Evolutionary conservation across 129 eudicot genomes (phyloP).

Genomic region (Tanacetum coccineum): DNA sequence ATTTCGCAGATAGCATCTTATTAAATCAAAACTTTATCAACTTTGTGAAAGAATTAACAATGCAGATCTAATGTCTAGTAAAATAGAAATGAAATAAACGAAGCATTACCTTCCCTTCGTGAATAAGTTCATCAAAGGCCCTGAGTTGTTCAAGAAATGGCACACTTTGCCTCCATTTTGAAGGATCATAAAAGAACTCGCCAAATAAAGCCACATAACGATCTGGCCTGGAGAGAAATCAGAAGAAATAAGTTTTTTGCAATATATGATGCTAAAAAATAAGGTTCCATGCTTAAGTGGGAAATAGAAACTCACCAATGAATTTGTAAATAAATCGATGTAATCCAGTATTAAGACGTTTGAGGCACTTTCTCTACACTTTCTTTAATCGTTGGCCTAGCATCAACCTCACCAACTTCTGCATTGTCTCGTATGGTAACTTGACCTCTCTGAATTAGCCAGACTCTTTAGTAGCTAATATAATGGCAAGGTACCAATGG

Average conservation of each 20-base stretch:
- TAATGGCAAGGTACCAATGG: slow-evolving; percentile 33
- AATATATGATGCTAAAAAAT: too few relatives aligned
- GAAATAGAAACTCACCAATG: slow-evolving; percentile 61
- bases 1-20: too few relatives aligned
- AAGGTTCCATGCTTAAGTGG: not conserved
- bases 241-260: not conserved
- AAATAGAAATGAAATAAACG: too few relatives aligned
- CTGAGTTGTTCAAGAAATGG: too few relatives aligned
- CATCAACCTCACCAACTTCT: slow-evolving; percentile 68
- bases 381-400: slow-evolving; percentile 86
- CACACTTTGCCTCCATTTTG: slow-evolving; percentile 33
- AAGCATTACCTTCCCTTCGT: too few relatives aligned
- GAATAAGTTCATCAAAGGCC: too few relatives aligned
- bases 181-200: slow-evolving; percentile 54
- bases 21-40: too few relatives aligned
- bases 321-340: slow-evolving; percentile 84
- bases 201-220: slow-evolving; percentile 77
- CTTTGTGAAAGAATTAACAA: too few relatives aligned
- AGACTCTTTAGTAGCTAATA: slow-evolving; percentile 82
- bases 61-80: too few relatives aligned
- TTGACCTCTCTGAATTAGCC: slow-evolving; percentile 76
- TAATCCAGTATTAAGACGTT: slow-evolving; percentile 85
- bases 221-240: slow-evolving; percentile 56
- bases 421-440: slow-evolving; percentile 69
- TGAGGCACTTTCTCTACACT: slow-evolving; percentile 94